Evolutionary conservation across 2,329 filamentous ascomycete genomes (phyloP).

Genomic region (Paecilomyces dactylethromorphus): DNA sequence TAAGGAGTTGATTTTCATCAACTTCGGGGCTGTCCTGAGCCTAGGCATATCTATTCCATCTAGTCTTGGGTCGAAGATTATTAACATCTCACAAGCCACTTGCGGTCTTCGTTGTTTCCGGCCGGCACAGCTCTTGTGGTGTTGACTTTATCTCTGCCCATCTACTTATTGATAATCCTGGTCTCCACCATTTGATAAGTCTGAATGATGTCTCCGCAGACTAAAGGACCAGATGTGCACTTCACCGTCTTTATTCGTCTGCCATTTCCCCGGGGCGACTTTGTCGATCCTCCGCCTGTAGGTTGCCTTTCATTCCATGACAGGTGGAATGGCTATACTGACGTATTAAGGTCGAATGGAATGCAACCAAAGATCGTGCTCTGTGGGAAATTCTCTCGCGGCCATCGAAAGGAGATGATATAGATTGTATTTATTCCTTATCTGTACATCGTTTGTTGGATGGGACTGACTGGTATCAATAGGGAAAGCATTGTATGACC

Average conservation of each 20-base stretch:
- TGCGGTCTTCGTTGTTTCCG: background rate
- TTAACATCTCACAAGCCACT: background rate
- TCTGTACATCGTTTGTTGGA: background rate
- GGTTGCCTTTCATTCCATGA: constrained; percentile 21
- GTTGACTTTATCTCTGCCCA: background rate
- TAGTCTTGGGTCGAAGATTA: background rate
- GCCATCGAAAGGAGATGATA: constrained; percentile 68
- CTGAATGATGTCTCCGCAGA: background rate
- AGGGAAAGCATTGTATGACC: constrained; percentile 69
- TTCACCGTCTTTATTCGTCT: constrained; percentile 77
- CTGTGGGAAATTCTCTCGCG: constrained; percentile 87
- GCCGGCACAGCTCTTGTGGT: background rate
- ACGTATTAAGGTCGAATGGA: constrained; percentile 69
- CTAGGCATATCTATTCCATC: background rate
- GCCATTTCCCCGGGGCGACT: constrained; percentile 80
- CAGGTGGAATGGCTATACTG: constrained; percentile 1
- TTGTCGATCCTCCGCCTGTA: constrained; percentile 84
- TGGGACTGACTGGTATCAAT: constrained; percentile 11
- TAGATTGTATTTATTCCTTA: constrained; percentile 64
- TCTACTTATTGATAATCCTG: background rate
- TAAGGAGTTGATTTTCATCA: background rate
- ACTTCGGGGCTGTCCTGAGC: background rate
- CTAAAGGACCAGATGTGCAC: constrained; percentile 12
- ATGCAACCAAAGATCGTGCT: constrained; percentile 74
- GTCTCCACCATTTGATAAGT: background rate